A percentile compares a stretch with the other conserved stretches of the same genome.
These are phyloP conservation scores for Boletus semigastroideus DNA, from an alignment of 1,284 basidiomycete species.

Conservation along the genomic window DNA sequence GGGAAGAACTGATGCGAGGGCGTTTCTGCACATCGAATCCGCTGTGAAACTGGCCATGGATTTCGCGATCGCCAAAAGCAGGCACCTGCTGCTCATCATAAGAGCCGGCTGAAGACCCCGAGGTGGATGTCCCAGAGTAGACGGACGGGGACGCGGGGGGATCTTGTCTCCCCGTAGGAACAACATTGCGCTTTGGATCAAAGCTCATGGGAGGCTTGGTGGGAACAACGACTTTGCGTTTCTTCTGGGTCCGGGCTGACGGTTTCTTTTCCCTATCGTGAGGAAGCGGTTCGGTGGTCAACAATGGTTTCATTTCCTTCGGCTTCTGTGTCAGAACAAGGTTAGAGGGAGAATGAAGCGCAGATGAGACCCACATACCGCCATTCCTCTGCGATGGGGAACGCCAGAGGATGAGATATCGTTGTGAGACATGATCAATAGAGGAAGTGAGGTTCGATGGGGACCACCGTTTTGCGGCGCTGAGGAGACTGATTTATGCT, in stretches of 20 bases:
- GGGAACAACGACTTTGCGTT: conserved; percentile 25
- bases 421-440: conserved; percentile 13
- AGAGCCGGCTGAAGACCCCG: conserved; percentile 9
- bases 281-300: conserved; percentile 25
- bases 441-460: conserved; percentile 2
- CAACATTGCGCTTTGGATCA: conserved; percentile 13
- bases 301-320: conserved; percentile 23
- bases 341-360: conserved; percentile 16
- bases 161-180: conserved; percentile 28
- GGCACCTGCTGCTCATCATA: conserved; percentile 12
- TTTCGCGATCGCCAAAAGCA: conserved; percentile 8
- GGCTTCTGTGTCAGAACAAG: conserved; percentile 21
- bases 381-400: conserved; percentile 20
- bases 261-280: conserved; percentile 25
- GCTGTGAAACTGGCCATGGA: conserved; percentile 5
- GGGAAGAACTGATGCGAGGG: conserved; percentile 11
- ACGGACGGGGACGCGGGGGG: conserved; percentile 6
- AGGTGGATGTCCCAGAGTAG: conserved; percentile 8
- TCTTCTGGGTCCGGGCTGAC: conserved; percentile 15
- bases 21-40: conserved; percentile 17
- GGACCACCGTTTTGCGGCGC: conserved; percentile 9
- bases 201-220: conserved; percentile 21
- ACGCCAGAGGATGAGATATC: conserved; percentile 12
- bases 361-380: conserved; percentile 22
- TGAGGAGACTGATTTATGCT: conserved; percentile 14